Base-by-base conservation (phyloP, 1,284 basidiomycete genomes). In the Cryptococcus sp. region DNA sequence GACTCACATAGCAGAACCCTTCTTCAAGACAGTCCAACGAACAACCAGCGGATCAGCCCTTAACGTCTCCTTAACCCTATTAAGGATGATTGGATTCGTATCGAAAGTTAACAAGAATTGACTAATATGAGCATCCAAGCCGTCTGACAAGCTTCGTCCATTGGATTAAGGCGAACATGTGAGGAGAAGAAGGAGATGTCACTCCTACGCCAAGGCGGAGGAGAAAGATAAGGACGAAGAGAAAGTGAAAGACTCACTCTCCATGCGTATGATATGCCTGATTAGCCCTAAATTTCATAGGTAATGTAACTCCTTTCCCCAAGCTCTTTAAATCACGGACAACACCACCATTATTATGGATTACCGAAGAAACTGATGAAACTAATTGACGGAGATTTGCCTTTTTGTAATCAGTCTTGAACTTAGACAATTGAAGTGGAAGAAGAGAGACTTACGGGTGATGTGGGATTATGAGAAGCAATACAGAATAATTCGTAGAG, bases 401-500 rank as follows among this genome's bases (percentile, higher is more conserved):
- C 73, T 75, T 55, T 14, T n/a, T n/a, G n/a, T n/a, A 18, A 23
- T 37, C 10, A 37, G 32, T 9, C 32, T 34, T 34, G 10, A 34
- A 16, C 32, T 9, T 16, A 9, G 16, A 34, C 32, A 34, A 9
- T 16, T 9, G 32, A 16, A 9, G 32, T 34, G 16, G 32, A 9
- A 9, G 32, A 34, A 14, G 7, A 45, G n/a, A 23, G 19, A 65
- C 66, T 58, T 49, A 75, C 73, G 24, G 70, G 67, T 11, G 72
- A 72, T 42, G 57, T 47, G 9, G 73, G 67, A 55, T 73, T 70
- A 57, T 76, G 74, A 21, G 67, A 60, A 10, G 72, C 72, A 54
- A 76, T 75, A 58, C 74, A 76, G 67, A 75, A 73, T 10, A 76
- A 64, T 57, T 76, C 74, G 63, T 76, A 76, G 34, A 76, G 64